Percentiles rank a stretch among this genome's conserved stretches.
Conservation (phyloP, 345 rosid genomes). For the Trapa incisa region DNA sequence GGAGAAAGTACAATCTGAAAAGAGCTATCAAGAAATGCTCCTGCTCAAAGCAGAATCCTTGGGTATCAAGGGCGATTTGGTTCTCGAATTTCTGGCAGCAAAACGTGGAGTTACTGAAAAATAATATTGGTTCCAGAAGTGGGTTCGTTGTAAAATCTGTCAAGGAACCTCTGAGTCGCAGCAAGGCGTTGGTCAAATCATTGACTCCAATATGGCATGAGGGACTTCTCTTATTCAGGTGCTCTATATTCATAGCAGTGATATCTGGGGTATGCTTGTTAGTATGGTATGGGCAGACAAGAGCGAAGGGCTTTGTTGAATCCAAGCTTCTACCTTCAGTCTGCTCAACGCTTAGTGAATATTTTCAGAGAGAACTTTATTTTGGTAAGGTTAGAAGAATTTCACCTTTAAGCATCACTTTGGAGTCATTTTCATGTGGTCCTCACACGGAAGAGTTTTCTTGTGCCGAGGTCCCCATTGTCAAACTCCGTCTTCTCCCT, state of each 20-base stretch:
- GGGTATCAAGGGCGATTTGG: constrained; percentile 46
- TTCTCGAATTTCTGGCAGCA: constrained; percentile 58
- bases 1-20: constrained; percentile 19
- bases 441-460: constrained; percentile 78
- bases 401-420: constrained; percentile 70
- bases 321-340: constrained; percentile 75
- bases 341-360: constrained; percentile 64
- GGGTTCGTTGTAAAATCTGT: constrained; percentile 45
- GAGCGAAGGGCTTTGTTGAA: constrained; percentile 59
- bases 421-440: constrained; percentile 71
- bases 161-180: constrained; percentile 45
- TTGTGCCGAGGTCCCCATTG: constrained; percentile 71
- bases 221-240: constrained; percentile 68
- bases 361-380: constrained; percentile 67
- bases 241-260: constrained; percentile 57
- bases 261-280: constrained; percentile 76
- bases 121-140: constrained; percentile 47
- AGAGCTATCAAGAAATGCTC: constrained; percentile 26
- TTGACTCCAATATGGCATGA: constrained; percentile 58
- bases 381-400: constrained; percentile 73
- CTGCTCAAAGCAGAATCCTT: constrained; percentile 43
- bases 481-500: constrained; percentile 71
- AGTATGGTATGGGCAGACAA: constrained; percentile 79
- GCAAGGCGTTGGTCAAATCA: constrained; percentile 50
- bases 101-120: constrained; percentile 51